Percentiles rank a stretch among this genome's conserved stretches.
phyloP scores from a whole-genome alignment of 2,329 filamentous ascomycete species.

The Talaromyces atroroseus region DNA sequence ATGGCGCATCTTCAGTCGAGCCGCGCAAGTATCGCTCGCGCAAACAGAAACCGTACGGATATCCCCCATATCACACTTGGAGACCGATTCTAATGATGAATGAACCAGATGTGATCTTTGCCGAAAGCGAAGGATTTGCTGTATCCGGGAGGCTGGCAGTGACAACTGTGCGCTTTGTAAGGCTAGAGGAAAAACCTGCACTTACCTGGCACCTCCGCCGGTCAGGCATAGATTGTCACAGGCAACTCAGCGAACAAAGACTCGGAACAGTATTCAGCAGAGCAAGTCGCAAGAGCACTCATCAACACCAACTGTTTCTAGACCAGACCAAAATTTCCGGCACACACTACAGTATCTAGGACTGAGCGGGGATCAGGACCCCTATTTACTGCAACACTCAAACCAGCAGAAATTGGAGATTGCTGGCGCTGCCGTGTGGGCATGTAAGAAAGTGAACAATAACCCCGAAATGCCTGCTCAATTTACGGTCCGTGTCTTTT shows the following conservation, averaged over 20 bases:
- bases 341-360: not conserved
- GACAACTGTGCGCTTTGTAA: not conserved
- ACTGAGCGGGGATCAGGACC: not conserved
- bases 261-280: not conserved
- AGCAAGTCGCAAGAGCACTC: not conserved
- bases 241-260: not conserved
- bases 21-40: not conserved
- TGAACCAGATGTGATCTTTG: not conserved
- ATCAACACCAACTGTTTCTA: not conserved
- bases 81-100: not conserved
- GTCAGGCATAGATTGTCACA: not conserved
- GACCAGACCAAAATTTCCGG: not conserved
- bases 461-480: not conserved
- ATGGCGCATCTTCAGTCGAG: not conserved
- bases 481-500: not conserved
- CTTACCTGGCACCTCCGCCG: not conserved
- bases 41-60: not conserved
- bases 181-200: not conserved
- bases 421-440: not conserved
- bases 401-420: not conserved
- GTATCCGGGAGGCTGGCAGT: not conserved
- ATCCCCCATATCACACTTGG: not conserved
- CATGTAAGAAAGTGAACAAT: not conserved
- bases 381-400: not conserved
- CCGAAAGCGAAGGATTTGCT: not conserved